These are phyloP conservation scores for Daldinia concentrica DNA, from an alignment of 495 filamentous ascomycete species.

Conservation along the genomic window DNA sequence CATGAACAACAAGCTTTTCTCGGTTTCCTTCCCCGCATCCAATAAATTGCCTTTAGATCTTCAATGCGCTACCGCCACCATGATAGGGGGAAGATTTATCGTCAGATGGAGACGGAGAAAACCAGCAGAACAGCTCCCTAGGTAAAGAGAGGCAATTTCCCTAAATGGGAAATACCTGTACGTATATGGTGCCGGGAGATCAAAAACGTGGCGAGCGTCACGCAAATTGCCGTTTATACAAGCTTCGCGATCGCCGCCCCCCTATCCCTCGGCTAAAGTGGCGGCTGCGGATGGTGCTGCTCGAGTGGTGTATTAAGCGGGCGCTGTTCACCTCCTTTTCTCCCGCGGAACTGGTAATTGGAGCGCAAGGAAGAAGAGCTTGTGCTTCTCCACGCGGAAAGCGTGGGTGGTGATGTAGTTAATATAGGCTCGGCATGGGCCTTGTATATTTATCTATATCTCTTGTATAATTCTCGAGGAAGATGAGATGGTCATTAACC, in stretches of 20 bases:
- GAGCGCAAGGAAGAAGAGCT: slow-evolving; percentile 1
- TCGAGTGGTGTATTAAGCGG: slow-evolving; percentile 19
- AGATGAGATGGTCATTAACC: not conserved
- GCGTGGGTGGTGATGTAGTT: no score
- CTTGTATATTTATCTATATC: not conserved
- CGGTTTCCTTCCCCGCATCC: slow-evolving; percentile 31
- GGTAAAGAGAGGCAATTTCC: slow-evolving; percentile 4
- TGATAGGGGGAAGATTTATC: not conserved
- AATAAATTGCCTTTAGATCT: slow-evolving; percentile 27
- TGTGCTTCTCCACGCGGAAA: not conserved
- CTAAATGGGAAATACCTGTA: slow-evolving; percentile 13
- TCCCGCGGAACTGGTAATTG: slow-evolving; percentile 23
- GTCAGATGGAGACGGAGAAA: slow-evolving; percentile 15
- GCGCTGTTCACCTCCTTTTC: slow-evolving; percentile 6
- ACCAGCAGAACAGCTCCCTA: slow-evolving; percentile 9
- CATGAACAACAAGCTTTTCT: slow-evolving; percentile 17
- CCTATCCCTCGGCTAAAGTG: slow-evolving; percentile 21
- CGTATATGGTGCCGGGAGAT: slow-evolving; percentile 11
- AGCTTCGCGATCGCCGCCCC: slow-evolving; percentile 20
- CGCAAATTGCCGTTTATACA: slow-evolving; percentile 34
- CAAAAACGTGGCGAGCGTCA: slow-evolving; percentile 16
- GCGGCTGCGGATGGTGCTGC: slow-evolving; percentile 9
- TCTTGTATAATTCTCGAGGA: not conserved
- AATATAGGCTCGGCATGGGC: not conserved
- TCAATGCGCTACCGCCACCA: slow-evolving; percentile 1